Evolutionary conservation across 2,329 filamentous ascomycete species (phyloP).

Genomic region (Colletotrichum gigasporum): DNA sequence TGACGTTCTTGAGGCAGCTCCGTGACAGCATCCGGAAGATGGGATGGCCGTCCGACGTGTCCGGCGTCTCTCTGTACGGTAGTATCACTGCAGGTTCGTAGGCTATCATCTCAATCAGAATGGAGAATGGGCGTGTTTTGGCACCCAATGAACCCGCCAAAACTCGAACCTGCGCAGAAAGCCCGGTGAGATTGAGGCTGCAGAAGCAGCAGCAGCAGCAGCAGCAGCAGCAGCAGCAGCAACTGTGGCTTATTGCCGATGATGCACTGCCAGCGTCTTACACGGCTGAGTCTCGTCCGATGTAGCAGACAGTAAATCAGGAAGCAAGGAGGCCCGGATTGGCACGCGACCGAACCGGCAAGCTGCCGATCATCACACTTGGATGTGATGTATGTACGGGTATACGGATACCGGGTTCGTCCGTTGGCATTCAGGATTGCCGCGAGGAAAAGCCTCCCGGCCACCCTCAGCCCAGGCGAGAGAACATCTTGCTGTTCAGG

Average conservation of each 20-base stretch:
- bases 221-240: neutral
- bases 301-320: neutral
- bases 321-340: neutral
- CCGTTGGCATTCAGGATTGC: constrained; percentile 1
- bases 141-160: neutral
- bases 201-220: neutral
- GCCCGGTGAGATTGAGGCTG: too few relatives aligned
- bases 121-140: neutral
- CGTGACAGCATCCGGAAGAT: constrained; percentile 20
- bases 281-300: constrained; percentile 6
- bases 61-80: neutral
- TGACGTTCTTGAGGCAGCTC: constrained; percentile 28
- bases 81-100: too few relatives aligned
- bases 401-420: constrained; percentile 32
- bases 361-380: neutral
- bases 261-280: neutral
- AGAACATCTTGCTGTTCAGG: neutral
- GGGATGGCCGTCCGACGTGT: constrained; percentile 26
- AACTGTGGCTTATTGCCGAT: neutral
- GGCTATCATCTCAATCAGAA: neutral
- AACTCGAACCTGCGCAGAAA: neutral
- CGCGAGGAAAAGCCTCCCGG: constrained; percentile 2
- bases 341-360: neutral
- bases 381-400: neutral
- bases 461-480: neutral